Evolutionary conservation across 148 eudicot genomes (phyloP).

Genomic region (Vaccinium vitisidaea): DNA sequence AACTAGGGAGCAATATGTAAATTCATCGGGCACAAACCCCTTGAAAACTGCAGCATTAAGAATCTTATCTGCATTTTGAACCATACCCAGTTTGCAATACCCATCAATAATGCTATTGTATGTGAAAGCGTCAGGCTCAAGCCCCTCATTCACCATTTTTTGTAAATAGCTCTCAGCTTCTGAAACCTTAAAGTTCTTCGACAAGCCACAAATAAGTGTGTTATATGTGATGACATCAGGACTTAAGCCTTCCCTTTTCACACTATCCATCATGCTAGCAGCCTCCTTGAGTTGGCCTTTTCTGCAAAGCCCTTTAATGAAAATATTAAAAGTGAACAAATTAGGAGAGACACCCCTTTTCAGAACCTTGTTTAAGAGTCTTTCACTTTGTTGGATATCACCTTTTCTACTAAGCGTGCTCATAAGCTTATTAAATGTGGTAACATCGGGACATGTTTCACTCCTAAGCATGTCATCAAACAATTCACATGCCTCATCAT

Average conservation of each 20-base stretch:
- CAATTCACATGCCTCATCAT: constrained; percentile 59
- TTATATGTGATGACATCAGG: constrained; percentile 88
- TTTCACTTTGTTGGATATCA: constrained; percentile 59
- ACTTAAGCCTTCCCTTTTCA: constrained; percentile 49
- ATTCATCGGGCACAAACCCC: constrained; percentile 78
- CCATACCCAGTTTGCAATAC: constrained; percentile 76
- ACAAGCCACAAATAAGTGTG: constrained; percentile 76
- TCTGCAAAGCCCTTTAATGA: constrained; percentile 80
- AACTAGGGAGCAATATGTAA: constrained; percentile 74
- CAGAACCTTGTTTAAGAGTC: constrained; percentile 67
- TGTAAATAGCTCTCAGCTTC: constrained; percentile 76
- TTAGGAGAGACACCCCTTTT: constrained; percentile 85
- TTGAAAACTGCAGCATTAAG: constrained; percentile 63
- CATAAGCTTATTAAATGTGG: constrained; percentile 85
- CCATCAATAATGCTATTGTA: constrained; percentile 76
- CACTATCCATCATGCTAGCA: constrained; percentile 46
- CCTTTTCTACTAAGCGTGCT: constrained; percentile 68
- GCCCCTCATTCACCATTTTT: constrained; percentile 82
- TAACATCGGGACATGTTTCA: constrained; percentile 54
- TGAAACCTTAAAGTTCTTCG: constrained; percentile 51
- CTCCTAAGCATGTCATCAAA: constrained; percentile 82
- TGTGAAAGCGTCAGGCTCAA: constrained; percentile 80
- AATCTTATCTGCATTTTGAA: constrained; percentile 63
- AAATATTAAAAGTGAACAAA: constrained; percentile 78
- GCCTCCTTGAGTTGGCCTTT: constrained; percentile 60